Evolutionary conservation across 2,329 filamentous ascomycete genomes (phyloP).

Genomic region (Escovopsis weberi): DNA sequence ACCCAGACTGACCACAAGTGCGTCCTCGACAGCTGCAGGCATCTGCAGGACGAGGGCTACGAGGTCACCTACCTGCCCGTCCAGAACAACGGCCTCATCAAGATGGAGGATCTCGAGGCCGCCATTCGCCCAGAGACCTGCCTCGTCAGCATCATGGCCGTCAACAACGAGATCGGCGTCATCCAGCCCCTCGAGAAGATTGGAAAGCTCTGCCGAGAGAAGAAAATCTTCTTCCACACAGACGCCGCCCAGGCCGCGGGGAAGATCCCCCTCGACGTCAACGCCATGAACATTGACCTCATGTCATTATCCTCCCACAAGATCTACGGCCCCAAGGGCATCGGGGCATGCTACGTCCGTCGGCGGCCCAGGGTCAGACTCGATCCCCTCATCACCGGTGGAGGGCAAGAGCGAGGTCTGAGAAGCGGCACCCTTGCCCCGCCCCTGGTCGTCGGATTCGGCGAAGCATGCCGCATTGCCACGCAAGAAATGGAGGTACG

Average conservation of each 20-base stretch:
- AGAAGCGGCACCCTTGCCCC: conserved; percentile 90
- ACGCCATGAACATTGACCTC: conserved; percentile 93
- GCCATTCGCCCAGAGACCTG: conserved; percentile 85
- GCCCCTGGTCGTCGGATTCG: conserved; percentile 78
- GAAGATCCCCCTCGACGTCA: conserved; percentile 93
- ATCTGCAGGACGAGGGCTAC: conserved; percentile 93
- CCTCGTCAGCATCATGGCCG: conserved; percentile 93
- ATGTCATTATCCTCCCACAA: conserved; percentile 99
- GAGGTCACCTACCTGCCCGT: conserved; percentile 96
- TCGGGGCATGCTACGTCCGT: conserved; percentile 91
- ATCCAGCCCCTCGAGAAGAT: conserved; percentile 93
- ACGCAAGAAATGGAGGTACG: conserved; percentile 82
- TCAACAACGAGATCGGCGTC: conserved; percentile 99
- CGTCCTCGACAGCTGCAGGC: conserved; percentile 89
- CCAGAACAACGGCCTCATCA: conserved; percentile 69
- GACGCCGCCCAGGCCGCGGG: conserved; percentile 96
- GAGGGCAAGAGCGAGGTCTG: conserved; percentile 88
- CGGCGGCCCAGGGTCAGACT: conserved; percentile 84
- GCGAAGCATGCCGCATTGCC: conserved; percentile 87
- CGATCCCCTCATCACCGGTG: conserved; percentile 90
- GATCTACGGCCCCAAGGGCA: conserved; percentile 94
- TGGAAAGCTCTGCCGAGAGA: conserved; percentile 75
- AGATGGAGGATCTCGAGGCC: conserved; percentile 69
- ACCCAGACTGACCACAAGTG: conserved; percentile 98
- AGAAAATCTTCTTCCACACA: conserved; percentile 96